Percentiles rank a stretch among this genome's conserved stretches.
These are phyloP conservation scores for Rhododendron griersonianum DNA, from an alignment of 148 eudicot species.

Conservation along the genomic window DNA sequence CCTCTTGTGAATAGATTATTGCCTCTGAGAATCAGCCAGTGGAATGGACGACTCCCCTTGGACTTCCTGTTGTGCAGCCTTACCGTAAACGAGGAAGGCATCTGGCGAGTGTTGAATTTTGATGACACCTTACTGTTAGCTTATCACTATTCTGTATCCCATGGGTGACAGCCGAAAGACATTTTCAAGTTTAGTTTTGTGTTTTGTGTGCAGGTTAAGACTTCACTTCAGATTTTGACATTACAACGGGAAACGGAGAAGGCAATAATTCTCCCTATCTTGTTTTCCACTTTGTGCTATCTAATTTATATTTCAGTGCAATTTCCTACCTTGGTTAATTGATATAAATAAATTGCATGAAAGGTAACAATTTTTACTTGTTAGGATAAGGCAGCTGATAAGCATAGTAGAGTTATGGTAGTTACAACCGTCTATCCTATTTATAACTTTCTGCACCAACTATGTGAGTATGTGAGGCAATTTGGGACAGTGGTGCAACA, in stretches of 20 bases:
- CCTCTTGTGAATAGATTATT: slow-evolving; percentile 53
- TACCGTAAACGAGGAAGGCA: slow-evolving; percentile 64
- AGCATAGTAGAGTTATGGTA: neutral
- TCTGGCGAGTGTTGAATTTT: slow-evolving; percentile 43
- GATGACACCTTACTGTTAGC: neutral
- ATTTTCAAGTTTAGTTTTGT: neutral
- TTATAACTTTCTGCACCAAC: neutral
- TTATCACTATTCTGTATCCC: neutral
- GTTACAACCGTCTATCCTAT: neutral
- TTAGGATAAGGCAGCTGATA: neutral
- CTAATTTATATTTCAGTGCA: neutral
- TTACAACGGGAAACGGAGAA: slow-evolving; percentile 80
- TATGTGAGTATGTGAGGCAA: neutral
- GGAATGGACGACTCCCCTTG: slow-evolving; percentile 89
- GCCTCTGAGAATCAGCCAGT: slow-evolving; percentile 88
- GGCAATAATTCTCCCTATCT: slow-evolving; percentile 32
- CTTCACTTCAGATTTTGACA: slow-evolving; percentile 85
- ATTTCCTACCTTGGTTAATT: neutral
- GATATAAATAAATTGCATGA: neutral
- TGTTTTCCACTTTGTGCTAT: neutral
- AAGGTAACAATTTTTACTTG: neutral
- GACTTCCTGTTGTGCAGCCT: slow-evolving; percentile 99
- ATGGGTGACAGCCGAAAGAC: neutral
- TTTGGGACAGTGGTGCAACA: neutral
- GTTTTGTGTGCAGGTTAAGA: slow-evolving; percentile 56